Evolutionary conservation across 2,329 filamentous ascomycete genomes (phyloP).

Genomic region (Blumeria hordei): DNA sequence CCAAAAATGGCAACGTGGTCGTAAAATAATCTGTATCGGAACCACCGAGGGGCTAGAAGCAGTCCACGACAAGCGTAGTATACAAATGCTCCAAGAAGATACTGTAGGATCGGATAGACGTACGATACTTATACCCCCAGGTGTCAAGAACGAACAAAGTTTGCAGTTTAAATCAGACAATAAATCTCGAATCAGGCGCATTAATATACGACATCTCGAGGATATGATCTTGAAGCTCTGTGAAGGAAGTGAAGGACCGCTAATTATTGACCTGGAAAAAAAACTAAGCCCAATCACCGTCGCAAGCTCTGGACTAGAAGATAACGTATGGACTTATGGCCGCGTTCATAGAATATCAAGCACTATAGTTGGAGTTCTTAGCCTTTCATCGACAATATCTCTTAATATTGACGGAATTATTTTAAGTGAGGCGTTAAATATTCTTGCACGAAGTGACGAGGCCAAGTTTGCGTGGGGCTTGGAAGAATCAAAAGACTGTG

Average conservation of each 20-base stretch:
- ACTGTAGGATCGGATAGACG: slow-evolving; percentile 23
- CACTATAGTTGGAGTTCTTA: slow-evolving; percentile 21
- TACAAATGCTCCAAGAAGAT: slow-evolving; percentile 19
- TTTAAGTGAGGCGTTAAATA: slow-evolving; percentile 17
- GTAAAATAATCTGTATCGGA: slow-evolving; percentile 56
- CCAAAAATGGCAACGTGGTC: slow-evolving; percentile 43
- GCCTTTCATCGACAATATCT: slow-evolving; percentile 6
- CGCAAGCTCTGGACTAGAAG: slow-evolving; percentile 19
- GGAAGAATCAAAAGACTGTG: slow-evolving; percentile 17
- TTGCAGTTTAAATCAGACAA: slow-evolving; percentile 23
- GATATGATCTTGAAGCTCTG: slow-evolving; percentile 26
- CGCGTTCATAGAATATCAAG: slow-evolving; percentile 34
- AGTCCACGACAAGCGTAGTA: slow-evolving; percentile 18
- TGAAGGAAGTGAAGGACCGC: slow-evolving; percentile 7
- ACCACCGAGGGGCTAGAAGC: slow-evolving; percentile 28
- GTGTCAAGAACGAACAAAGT: slow-evolving; percentile 17
- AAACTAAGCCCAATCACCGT: slow-evolving; percentile 8
- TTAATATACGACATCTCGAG: slow-evolving; percentile 40
- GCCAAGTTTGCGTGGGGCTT: slow-evolving; percentile 20
- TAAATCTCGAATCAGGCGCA: slow-evolving; percentile 23
- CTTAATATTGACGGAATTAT: slow-evolving; percentile 13
- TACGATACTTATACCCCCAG: slow-evolving; percentile 28
- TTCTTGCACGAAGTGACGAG: slow-evolving; percentile 22
- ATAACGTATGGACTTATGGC: slow-evolving; percentile 31
- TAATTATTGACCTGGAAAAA: slow-evolving; percentile 10